phyloP scores from a whole-genome alignment of 306 rosid species.

The Cicer cuneatum region DNA sequence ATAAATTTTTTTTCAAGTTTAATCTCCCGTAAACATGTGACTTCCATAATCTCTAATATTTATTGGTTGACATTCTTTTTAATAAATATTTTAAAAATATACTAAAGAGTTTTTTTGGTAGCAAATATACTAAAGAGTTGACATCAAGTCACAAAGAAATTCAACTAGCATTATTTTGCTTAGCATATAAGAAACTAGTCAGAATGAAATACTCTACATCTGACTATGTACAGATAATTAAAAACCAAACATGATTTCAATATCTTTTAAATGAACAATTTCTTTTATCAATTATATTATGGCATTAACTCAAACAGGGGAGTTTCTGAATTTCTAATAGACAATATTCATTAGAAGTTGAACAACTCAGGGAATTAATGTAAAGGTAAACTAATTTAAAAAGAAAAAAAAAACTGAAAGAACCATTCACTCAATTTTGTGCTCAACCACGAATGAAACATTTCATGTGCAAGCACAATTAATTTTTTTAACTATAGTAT shows the following conservation, averaged over 20 bases:
- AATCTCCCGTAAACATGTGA: no score
- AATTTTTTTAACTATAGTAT: conserved; percentile 1
- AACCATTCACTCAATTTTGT: conserved; percentile 7
- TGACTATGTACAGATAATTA: not conserved
- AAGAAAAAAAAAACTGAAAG: conserved; percentile 2
- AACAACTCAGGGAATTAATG: conserved; percentile 21
- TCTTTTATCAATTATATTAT: conserved; percentile 7
- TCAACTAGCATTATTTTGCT: not conserved
- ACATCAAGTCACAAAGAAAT: not conserved
- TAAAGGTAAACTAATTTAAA: conserved; percentile 41
- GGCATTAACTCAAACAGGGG: conserved; percentile 10
- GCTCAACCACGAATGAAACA: conserved; percentile 26
- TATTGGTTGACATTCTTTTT: not conserved
- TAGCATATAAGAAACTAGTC: not conserved
- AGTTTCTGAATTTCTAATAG: not conserved
- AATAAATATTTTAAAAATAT: not conserved
- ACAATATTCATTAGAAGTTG: conserved; percentile 13
- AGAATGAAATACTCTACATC: not conserved
- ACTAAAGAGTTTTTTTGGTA: not conserved
- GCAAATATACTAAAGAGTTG: not conserved
- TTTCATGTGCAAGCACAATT: conserved; percentile 36
- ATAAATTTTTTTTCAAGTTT: no score
- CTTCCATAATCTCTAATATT: not conserved
- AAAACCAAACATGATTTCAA: conserved; percentile 3
- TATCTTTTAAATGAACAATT: not conserved